Percentiles rank a stretch among this genome's conserved stretches.
These are phyloP conservation scores for Cyclotella baltica DNA, from an alignment of 108 stramenopile genomes.

Conservation along the genomic window DNA sequence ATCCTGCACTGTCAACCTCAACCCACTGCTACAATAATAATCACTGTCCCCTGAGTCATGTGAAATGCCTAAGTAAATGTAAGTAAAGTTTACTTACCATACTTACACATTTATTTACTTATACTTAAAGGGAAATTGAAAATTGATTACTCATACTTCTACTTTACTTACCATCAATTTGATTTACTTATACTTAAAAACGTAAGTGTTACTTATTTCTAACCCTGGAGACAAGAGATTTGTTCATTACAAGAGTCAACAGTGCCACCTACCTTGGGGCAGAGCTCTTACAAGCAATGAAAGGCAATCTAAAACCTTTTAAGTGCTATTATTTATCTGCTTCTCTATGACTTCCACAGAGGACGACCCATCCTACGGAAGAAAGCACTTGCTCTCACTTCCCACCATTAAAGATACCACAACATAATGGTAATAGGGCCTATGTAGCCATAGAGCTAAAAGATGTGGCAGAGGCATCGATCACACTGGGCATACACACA, in stretches of 20 bases:
- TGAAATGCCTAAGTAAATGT: too few relatives aligned
- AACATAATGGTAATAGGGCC: not conserved
- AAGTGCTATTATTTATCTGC: conserved; percentile 18
- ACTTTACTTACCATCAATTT: too few relatives aligned
- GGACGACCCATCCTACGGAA: not conserved
- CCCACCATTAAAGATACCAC: not conserved
- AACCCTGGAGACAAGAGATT: not conserved
- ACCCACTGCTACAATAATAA: too few relatives aligned
- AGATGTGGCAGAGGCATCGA: not conserved
- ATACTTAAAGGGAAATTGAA: too few relatives aligned
- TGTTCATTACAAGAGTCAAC: not conserved
- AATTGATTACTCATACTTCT: too few relatives aligned
- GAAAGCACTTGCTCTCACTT: not conserved
- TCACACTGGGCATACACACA: not conserved
- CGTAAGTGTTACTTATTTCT: too few relatives aligned
- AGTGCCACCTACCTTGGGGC: not conserved
- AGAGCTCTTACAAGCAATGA: conserved; percentile 3
- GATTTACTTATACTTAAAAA: too few relatives aligned
- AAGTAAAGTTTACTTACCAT: too few relatives aligned
- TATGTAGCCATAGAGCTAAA: not conserved
- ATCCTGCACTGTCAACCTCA: too few relatives aligned
- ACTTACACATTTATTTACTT: too few relatives aligned
- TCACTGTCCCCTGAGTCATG: too few relatives aligned
- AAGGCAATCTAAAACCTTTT: not conserved
- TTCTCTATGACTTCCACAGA: not conserved